These are phyloP conservation scores for Colletotrichum chlorophyti DNA, from an alignment of 2,329 filamentous ascomycete species.

Conservation along the genomic window DNA sequence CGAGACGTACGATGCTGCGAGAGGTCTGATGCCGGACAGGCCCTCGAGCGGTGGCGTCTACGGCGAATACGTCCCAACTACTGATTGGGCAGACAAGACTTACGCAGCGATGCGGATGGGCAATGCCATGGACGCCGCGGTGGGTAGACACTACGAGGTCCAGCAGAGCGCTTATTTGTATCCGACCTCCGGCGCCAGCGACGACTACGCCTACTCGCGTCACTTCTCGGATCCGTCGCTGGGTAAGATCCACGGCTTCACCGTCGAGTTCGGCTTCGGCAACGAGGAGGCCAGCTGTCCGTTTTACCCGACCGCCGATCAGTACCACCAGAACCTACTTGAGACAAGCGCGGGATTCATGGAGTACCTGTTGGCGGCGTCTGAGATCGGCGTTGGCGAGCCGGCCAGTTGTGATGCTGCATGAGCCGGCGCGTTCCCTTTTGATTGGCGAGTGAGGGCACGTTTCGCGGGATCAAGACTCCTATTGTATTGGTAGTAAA, in stretches of 20 bases:
- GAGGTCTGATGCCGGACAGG: slow-evolving; percentile 51
- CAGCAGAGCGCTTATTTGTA: slow-evolving; percentile 50
- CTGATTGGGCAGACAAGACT: slow-evolving; percentile 42
- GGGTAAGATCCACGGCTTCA: slow-evolving; percentile 49
- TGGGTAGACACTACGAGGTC: slow-evolving; percentile 43
- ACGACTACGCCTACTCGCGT: slow-evolving; percentile 54
- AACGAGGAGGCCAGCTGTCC: slow-evolving; percentile 41
- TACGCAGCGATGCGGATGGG: slow-evolving; percentile 42
- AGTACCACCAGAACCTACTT: slow-evolving; percentile 51
- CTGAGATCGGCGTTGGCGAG: slow-evolving; percentile 27
- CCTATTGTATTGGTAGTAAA: no score
- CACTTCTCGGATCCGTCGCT: slow-evolving; percentile 45
- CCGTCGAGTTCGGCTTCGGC: slow-evolving; percentile 54
- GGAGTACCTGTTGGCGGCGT: slow-evolving; percentile 44
- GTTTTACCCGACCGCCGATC: slow-evolving; percentile 52
- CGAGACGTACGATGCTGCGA: slow-evolving; percentile 55
- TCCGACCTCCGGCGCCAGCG: slow-evolving; percentile 51
- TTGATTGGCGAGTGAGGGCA: no score
- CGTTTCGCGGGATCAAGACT: no score
- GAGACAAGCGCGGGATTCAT: slow-evolving; percentile 55
- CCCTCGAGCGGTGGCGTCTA: slow-evolving; percentile 42
- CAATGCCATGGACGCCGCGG: slow-evolving; percentile 46
- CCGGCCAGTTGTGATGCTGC: slow-evolving; percentile 16
- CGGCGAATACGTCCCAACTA: slow-evolving; percentile 50
- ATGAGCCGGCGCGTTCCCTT: not conserved